Evolutionary conservation across 768 basidiomycete species (phyloP), one percentile per base, ranked within the genome.

Genomic region (Paxillus involutus): DNA sequence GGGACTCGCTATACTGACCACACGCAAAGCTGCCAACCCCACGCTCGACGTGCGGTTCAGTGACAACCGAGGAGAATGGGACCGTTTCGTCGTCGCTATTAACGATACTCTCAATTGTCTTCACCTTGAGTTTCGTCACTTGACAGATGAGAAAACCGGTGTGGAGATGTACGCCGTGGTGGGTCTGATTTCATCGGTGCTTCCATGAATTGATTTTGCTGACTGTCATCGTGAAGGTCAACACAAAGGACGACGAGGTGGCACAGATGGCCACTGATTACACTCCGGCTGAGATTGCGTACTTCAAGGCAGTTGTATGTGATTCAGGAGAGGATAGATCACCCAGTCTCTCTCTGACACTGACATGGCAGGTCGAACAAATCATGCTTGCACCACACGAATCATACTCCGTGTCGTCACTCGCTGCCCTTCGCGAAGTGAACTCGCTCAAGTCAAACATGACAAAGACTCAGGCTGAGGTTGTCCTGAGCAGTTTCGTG

Each of bases 191-290:
- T 40, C 35, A 30, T 17, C 37, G 36, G 26, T 35, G n/a, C 44
- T 16, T 36, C 45, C 29, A 33, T 35, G 32, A 29, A 14, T 53
- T 47, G 12, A 52, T 51, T 36, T 42, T 7, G 44, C 12, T 44
- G 4, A 39, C 44, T 4, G 35, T 9, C 26, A 26, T 26, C 2
- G 36, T 44, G 3, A 51, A 94, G 92, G 84, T 91, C 43, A 96
- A 95, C 64, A 74, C 79, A 9, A 89, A 85, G 57, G 85, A 84
- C 16, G 93, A 95, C 62, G 85, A 86, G 49, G 78, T 94, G 33
- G 88, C 93, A 0, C 91, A 92, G 65, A 71, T 90, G 66, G 93
- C 92, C 3, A 92, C 91, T 0, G 89, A 91, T 39, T 96, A 94
- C 63, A 80, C 80, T 2, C 75, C 90, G 0, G 72, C 75, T 32